Evolutionary conservation across 352 stramenopile species (phyloP), one percentile per base, ranked within the genome.

Genomic region (Phytopythium montanum): DNA sequence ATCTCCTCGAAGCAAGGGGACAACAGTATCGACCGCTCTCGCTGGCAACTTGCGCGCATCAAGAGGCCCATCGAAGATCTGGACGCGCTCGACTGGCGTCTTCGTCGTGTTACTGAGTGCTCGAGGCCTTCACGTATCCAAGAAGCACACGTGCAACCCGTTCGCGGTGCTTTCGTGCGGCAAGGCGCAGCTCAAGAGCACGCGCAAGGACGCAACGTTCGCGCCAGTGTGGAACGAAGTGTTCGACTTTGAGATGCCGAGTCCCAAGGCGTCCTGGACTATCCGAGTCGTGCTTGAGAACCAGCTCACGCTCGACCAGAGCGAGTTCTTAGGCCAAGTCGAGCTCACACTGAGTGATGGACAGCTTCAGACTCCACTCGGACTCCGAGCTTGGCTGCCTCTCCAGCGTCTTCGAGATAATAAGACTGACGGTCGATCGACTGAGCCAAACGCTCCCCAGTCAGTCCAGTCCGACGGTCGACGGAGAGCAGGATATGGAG

Each of bases 121-220:
- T 6, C 71, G 77, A 7, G 75, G 80, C 21, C 56, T 92, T 10
- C 71, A 69, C 8, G 73, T 73, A 8, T 71, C 72, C 0, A 90
- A 92, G 61, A 90, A 87, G 53, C 76, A 85, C 45, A 81, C 74
- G 9, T 92, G 79, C 61, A 90, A 92, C 41, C 71, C 82, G n/a
- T 92, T 92, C 41, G 78, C 69, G 0, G 69, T 90, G 5, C 53
- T 92, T 5, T 73, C 79, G 13, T 85, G 75, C 36, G 68, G 67
- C 21, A 90, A 85, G 38, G 23, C 54, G 5, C 73, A 85, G 9
- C 67, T 87, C 16, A 83, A 83, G 55, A 91, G 81, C 54, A 85
- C 78, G 6, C 78, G 82, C 1, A 90, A 85, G 51, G 82, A 92
- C 33, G 82, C 76, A 5, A 79, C 76, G 18, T 81, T 83, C 25